Conservation (phyloP, 2,329 filamentous ascomycete genomes). For the Xylariaceae sp. region DNA sequence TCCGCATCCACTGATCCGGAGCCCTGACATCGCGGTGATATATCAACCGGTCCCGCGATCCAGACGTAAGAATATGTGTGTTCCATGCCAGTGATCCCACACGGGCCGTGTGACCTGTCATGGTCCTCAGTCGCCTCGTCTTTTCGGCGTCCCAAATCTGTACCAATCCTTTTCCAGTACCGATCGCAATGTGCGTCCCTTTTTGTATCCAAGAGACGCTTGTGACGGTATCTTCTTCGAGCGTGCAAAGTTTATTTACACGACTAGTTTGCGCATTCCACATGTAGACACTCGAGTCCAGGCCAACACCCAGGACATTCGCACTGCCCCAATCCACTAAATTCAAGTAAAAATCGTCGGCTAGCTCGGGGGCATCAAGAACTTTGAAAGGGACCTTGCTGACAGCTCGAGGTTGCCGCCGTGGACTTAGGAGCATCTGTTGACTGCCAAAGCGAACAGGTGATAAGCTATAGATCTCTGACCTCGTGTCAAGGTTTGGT, state of each 20-base stretch:
- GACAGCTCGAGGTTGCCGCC: constrained; percentile 82
- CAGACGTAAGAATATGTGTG: constrained; percentile 92
- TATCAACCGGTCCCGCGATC: constrained; percentile 87
- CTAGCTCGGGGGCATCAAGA: constrained; percentile 88
- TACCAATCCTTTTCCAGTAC: constrained; percentile 88
- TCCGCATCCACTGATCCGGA: constrained; percentile 83
- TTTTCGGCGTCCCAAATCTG: constrained; percentile 97
- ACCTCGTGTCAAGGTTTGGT: constrained; percentile 80
- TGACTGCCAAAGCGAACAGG: constrained; percentile 92
- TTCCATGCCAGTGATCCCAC: constrained; percentile 97
- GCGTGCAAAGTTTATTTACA: constrained; percentile 89
- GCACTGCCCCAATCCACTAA: constrained; percentile 96
- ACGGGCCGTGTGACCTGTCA: constrained; percentile 92
- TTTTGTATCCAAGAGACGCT: constrained; percentile 98
- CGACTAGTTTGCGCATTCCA: constrained; percentile 92
- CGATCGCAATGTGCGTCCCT: constrained; percentile 92
- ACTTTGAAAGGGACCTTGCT: constrained; percentile 98
- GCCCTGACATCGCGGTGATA: constrained; percentile 93
- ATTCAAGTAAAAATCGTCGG: constrained; percentile 97
- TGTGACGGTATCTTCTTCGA: constrained; percentile 90
- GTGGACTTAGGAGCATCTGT: constrained; percentile 84
- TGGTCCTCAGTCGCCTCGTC: constrained; percentile 79
- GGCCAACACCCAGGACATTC: constrained; percentile 86
- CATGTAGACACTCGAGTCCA: constrained; percentile 94
- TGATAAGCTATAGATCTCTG: constrained; percentile 92